Evolutionary conservation across 1,284 basidiomycete genomes (phyloP), one percentile per base, ranked within the genome.

Genomic region (Ustilago tritici): DNA sequence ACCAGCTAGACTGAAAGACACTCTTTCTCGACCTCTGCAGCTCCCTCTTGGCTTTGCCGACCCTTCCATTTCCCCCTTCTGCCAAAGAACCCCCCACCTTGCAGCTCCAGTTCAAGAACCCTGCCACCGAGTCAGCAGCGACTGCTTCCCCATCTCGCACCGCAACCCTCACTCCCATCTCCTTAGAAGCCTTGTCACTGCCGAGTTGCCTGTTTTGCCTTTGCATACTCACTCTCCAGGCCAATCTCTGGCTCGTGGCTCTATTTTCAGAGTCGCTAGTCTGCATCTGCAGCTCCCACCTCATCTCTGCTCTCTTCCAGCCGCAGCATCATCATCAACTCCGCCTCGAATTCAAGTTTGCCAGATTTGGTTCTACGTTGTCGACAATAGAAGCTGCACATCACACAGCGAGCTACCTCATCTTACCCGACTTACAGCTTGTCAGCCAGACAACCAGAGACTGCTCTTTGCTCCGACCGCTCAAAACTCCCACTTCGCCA

Each of bases 241-340:
- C 23, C 58, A 19, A 23, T 2, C 49, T 50, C 55, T n/a, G 35
- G 47, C 41, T 38, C 56, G 56, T 59, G 46, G 49, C 61, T 61
- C 52, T 63, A 56, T 56, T 63, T 28, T 55, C 14, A 28, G 17
- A 9, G 17, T 5, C 19, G 14, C 28, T 15, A n/a, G 36, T 38
- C 49, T 23, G 34, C 41, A 56, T 59, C 56, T 58, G 49, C 63
- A 65, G 12, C 47, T 53, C 35, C 23, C 56, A 65, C 52, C 63
- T 65, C 63, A 65, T 65, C 63, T 35, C 36, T 50, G 49, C 49
- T 32, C 31, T 8, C 55, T 31, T 28, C 34, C 50, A 43, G 41
- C 52, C 40, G 41, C 53, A 62, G 52, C 52, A 46, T 35, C 28
- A 14, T 35, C 40, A 41, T 54, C 34, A 17, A 34, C 57, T 61